These are phyloP conservation scores for Aspergillus spinulosporus DNA, from an alignment of 2,329 filamentous ascomycete genomes.

Conservation along the genomic window DNA sequence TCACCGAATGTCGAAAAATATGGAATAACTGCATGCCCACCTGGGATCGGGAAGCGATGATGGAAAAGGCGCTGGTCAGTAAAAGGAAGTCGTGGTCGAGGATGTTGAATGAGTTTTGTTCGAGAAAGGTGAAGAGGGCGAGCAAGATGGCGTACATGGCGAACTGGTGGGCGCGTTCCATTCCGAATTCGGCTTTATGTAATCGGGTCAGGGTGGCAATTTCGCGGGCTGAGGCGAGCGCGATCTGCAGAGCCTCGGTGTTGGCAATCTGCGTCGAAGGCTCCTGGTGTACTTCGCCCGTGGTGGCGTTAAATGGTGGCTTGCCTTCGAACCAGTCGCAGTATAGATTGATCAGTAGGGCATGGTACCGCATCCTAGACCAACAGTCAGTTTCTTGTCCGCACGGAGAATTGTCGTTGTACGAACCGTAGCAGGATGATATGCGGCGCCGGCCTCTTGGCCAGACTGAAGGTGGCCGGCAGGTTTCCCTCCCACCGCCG, in stretches of 20 bases:
- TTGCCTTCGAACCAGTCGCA: conserved; percentile 21
- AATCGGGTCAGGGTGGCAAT: conserved; percentile 25
- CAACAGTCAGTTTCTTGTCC: not conserved
- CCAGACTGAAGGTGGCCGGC: conserved; percentile 7
- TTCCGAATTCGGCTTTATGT: conserved; percentile 27
- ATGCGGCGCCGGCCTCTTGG: conserved; percentile 14
- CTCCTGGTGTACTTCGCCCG: not conserved
- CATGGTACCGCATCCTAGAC: conserved; percentile 30
- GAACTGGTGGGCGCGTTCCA: conserved; percentile 30
- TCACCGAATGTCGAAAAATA: conserved; percentile 29
- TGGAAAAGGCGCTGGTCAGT: conserved; percentile 27
- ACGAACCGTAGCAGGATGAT: conserved; percentile 20
- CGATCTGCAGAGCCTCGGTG: conserved; percentile 12
- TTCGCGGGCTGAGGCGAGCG: conserved; percentile 22
- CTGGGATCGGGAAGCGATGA: conserved; percentile 26
- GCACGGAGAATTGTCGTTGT: not conserved
- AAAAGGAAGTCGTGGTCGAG: conserved; percentile 28
- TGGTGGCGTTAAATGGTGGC: not conserved
- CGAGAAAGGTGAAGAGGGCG: conserved; percentile 28
- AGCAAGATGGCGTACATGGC: conserved; percentile 31
- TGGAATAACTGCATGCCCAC: conserved; percentile 28
- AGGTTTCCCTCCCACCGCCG: conserved; percentile 17
- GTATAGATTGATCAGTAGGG: conserved; percentile 29
- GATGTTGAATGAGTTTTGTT: conserved; percentile 23
- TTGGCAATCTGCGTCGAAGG: conserved; percentile 3